Conservation (phyloP, 768 basidiomycete species). For the Mycena venus region DNA sequence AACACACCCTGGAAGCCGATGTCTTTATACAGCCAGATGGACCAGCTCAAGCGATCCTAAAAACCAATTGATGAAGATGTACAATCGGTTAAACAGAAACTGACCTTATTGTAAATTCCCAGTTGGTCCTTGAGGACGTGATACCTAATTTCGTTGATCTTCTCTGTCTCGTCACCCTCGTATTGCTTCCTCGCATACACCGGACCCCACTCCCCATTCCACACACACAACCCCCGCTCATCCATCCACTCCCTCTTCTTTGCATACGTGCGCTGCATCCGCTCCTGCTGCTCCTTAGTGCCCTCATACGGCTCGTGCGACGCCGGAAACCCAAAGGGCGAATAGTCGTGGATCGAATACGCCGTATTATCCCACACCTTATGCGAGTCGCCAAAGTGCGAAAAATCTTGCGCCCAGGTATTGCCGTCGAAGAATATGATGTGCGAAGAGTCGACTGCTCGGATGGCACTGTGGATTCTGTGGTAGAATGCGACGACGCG, state of each 20-base stretch:
- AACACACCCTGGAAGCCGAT: constrained; percentile 69
- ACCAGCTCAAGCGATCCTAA: constrained; percentile 79
- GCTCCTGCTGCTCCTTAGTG: constrained; percentile 62
- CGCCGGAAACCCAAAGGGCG: constrained; percentile 77
- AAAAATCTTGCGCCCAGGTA: constrained; percentile 86
- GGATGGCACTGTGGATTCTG: constrained; percentile 76
- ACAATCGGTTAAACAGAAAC: neutral
- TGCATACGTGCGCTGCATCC: constrained; percentile 71
- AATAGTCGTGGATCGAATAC: constrained; percentile 86
- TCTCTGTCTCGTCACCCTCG: constrained; percentile 70
- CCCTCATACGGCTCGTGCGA: constrained; percentile 68
- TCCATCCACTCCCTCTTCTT: constrained; percentile 87
- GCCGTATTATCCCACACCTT: constrained; percentile 76
- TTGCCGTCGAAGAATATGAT: constrained; percentile 87
- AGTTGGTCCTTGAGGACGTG: constrained; percentile 81
- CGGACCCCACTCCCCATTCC: constrained; percentile 90
- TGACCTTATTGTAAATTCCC: constrained; percentile 75
- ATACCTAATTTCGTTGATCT: constrained; percentile 76
- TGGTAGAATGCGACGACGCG: constrained; percentile 79
- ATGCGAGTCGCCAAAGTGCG: constrained; percentile 76
- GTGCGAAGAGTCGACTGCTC: constrained; percentile 77
- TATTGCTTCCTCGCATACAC: constrained; percentile 78
- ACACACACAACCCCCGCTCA: constrained; percentile 71
- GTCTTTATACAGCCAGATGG: constrained; percentile 91
- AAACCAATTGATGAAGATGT: neutral